Percentiles rank a stretch among this genome's conserved stretches.
Evolutionary conservation across 192 early-diverging fungal genomes (phyloP).

Genomic region (Phlyctochytrium arcticum): DNA sequence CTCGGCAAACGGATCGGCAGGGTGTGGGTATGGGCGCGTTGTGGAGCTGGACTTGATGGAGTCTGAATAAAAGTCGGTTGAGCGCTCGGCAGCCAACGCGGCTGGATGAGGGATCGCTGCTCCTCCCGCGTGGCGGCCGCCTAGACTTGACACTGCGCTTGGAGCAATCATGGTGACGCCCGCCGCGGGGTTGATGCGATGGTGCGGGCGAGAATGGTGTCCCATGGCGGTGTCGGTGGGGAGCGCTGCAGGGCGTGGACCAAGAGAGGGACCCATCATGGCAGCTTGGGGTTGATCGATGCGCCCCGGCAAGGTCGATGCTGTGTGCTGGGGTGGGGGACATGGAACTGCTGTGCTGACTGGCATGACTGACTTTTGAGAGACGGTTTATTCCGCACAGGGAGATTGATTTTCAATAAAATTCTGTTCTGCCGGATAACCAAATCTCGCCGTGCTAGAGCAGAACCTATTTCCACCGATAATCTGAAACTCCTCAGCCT

Average conservation of each 20-base stretch:
- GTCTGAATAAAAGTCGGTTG: constrained; percentile 13
- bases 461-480: too few species aligned
- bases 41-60: too few species aligned
- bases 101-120: background rate
- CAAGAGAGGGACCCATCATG: constrained; percentile 19
- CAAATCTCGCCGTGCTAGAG: too few species aligned
- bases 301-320: background rate
- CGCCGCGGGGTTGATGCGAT: too few species aligned
- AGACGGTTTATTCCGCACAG: too few species aligned
- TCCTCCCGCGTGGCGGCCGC: background rate
- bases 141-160: too few species aligned
- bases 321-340: background rate
- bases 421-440: too few species aligned
- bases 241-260: constrained; percentile 14
- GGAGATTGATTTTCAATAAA: too few species aligned
- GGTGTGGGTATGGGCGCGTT: too few species aligned
- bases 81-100: background rate
- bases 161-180: background rate
- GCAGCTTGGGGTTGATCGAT: constrained; percentile 9
- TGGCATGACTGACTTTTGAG: too few species aligned
- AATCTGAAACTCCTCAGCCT: too few species aligned
- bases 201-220: too few species aligned
- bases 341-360: background rate
- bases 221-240: background rate
- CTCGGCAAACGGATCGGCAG: constrained; percentile 41